Base-by-base conservation (phyloP, 192 early-diverging fungal species). In the Pecoramyces ruminantium region DNA sequence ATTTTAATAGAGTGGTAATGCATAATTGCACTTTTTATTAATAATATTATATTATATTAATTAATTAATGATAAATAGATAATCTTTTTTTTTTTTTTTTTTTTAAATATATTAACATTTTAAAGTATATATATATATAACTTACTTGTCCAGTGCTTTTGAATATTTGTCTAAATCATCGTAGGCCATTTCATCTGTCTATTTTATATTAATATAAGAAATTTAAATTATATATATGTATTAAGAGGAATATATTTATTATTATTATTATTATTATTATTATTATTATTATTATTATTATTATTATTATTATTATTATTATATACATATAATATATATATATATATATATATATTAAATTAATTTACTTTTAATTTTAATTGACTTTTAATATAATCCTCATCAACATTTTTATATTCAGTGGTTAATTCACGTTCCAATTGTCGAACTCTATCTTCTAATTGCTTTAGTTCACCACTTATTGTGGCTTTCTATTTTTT, bases 1-100 rank as follows among this genome's bases (percentile, higher is more conserved):
- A 99, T 99, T 83, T 98, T 98, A 79, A 92, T 82, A 30, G 94
- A 88, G 83, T 99, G 98, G 83, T 93, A 97, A 78, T 89, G 89
- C 90, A 96, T 94, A 82, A 99, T 96, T 3, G 93, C 93, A 28
- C 87, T 90, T 40, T 83, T 29, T 79, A 30, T 4, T n/a, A 29
- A 78, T 28, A 25, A 80, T 42, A 80, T 16, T n/a, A n/a, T n/a
- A n/a, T n/a, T n/a, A n/a, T n/a, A n/a, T n/a, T n/a, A n/a, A n/a
- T n/a, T n/a, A n/a, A n/a, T n/a, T n/a, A n/a, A n/a, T n/a, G n/a
- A n/a, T n/a, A n/a, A n/a, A n/a, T n/a, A n/a, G n/a, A n/a, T n/a
- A n/a, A n/a, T n/a, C n/a, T n/a, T n/a, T n/a, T n/a, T n/a, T n/a
- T n/a, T n/a, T n/a, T n/a, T n/a, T n/a, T n/a, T n/a, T n/a, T n/a